Evolutionary conservation across 2,329 filamentous ascomycete species (phyloP).

Genomic region (Exserohilum turcica): DNA sequence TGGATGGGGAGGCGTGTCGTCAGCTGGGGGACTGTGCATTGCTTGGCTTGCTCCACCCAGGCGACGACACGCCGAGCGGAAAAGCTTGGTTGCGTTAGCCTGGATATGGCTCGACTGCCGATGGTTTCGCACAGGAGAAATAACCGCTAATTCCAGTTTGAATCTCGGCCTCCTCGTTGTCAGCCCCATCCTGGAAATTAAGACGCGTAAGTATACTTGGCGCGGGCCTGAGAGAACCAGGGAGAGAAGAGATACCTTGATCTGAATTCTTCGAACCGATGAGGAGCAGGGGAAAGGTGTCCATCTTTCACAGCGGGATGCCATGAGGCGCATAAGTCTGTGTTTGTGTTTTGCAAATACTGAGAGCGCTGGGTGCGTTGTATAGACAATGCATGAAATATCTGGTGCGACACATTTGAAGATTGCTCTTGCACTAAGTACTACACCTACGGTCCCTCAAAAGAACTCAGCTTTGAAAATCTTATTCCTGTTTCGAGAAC

Average conservation of each 20-base stretch:
- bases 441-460: too few species aligned
- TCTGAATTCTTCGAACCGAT: background rate
- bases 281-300: background rate
- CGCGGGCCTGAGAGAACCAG: background rate
- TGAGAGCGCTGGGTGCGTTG: too few species aligned
- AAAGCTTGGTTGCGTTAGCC: constrained; percentile 8
- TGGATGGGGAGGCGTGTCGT: constrained; percentile 2
- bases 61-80: background rate
- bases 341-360: too few species aligned
- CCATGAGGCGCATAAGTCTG: too few species aligned
- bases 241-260: too few species aligned
- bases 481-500: background rate
- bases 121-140: background rate
- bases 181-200: background rate
- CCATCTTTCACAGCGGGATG: background rate
- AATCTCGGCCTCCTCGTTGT: background rate
- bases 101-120: background rate
- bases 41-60: constrained; percentile 1
- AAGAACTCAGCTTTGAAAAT: too few species aligned
- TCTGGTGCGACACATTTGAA: too few species aligned
- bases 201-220: background rate
- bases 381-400: too few species aligned
- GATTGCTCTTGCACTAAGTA: too few species aligned
- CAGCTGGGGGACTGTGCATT: constrained; percentile 2
- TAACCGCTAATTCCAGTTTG: background rate